Percentiles rank a stretch among this genome's conserved stretches.
These are phyloP conservation scores for Fusarium metavorans DNA, from an alignment of 2,329 filamentous ascomycete species.

Conservation along the genomic window DNA sequence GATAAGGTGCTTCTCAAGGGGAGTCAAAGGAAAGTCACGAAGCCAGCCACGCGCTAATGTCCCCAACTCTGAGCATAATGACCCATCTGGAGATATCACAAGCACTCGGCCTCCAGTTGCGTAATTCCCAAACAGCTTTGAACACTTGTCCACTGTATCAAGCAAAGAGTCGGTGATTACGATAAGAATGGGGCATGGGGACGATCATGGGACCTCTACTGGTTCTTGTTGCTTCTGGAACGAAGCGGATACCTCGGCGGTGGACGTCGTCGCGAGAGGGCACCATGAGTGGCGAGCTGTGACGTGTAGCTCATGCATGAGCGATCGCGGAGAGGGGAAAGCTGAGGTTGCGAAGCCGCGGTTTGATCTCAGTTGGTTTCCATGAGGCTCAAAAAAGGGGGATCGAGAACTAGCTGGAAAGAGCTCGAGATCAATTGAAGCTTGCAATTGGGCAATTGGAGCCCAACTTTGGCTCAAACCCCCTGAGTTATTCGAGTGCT, in stretches of 20 bases:
- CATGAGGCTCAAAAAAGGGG: not conserved
- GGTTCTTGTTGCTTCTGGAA: constrained; percentile 24
- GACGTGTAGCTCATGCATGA: constrained; percentile 1
- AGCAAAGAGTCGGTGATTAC: constrained; percentile 4
- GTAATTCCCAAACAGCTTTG: constrained; percentile 7
- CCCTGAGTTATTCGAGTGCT: not conserved
- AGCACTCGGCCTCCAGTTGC: not conserved
- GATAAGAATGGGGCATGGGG: constrained; percentile 9
- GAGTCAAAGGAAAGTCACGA: not conserved
- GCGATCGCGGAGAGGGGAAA: not conserved
- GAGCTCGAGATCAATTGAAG: constrained; percentile 3
- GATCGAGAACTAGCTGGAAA: not conserved
- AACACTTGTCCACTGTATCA: constrained; percentile 28
- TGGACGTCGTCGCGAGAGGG: not conserved
- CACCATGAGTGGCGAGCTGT: constrained; percentile 20
- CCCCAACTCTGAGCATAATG: not conserved
- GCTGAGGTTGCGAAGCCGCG: not conserved
- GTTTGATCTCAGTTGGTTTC: not conserved
- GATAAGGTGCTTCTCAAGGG: not conserved
- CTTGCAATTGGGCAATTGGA: constrained; percentile 23
- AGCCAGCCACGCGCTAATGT: not conserved
- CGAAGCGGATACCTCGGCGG: constrained; percentile 17
- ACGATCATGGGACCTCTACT: constrained; percentile 32
- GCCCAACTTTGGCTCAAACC: not conserved
- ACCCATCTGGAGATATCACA: not conserved